These are phyloP conservation scores for Boechera stricta DNA, from an alignment of 345 rosid species.

Conservation along the genomic window DNA sequence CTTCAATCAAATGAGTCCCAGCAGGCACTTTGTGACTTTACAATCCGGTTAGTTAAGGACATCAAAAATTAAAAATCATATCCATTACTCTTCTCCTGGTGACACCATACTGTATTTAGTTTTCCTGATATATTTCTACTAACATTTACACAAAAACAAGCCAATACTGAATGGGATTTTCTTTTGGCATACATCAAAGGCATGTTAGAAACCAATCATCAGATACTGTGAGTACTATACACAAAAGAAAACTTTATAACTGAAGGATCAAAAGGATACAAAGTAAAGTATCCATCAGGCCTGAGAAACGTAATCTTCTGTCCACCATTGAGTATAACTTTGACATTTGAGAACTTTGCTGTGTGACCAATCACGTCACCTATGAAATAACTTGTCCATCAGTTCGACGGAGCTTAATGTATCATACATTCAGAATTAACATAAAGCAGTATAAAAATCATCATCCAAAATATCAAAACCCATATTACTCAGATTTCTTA, in stretches of 20 bases:
- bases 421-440: slow-evolving; percentile 2
- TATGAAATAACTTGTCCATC: slow-evolving; percentile 23
- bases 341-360: slow-evolving; percentile 67
- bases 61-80: slow-evolving; percentile 7
- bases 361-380: slow-evolving; percentile 52
- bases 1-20: slow-evolving; percentile 93
- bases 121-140: no score
- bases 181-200: neutral
- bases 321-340: slow-evolving; percentile 82
- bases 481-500: neutral
- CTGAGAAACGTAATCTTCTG: slow-evolving; percentile 65
- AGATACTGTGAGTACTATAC: neutral
- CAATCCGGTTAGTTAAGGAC: slow-evolving; percentile 53
- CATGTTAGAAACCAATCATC: neutral
- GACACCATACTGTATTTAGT: neutral
- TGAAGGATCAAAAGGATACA: slow-evolving; percentile 59
- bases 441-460: neutral
- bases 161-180: no score
- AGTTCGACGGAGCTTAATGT: neutral
- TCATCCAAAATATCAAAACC: neutral
- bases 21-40: slow-evolving; percentile 72
- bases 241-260: neutral
- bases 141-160: no score
- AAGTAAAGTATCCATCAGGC: slow-evolving; percentile 93
- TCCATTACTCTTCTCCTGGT: slow-evolving; percentile 8